Percentiles rank a stretch among this genome's conserved stretches.
phyloP scores from a whole-genome alignment of 2,329 filamentous ascomycete genomes.

The Fusarium incarnatum region DNA sequence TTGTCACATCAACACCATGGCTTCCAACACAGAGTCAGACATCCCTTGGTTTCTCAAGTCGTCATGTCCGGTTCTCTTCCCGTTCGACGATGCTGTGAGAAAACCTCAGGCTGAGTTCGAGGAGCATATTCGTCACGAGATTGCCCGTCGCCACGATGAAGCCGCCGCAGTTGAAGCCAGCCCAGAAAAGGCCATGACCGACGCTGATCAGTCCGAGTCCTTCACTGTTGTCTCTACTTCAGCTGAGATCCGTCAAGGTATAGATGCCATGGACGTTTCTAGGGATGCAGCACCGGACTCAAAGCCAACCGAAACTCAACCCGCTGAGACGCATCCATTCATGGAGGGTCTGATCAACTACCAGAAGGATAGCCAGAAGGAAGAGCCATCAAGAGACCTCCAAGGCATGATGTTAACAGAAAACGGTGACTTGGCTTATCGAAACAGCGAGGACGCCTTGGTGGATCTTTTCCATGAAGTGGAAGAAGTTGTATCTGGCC shows the following conservation, averaged over 20 bases:
- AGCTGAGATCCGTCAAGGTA: conserved; percentile 38
- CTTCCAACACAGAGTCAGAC: conserved; percentile 34
- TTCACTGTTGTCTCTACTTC: conserved; percentile 47
- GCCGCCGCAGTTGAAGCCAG: background rate
- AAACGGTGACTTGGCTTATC: conserved; percentile 62
- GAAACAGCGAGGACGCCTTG: conserved; percentile 58
- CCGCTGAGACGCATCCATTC: conserved; percentile 46
- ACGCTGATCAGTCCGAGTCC: conserved; percentile 38
- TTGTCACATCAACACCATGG: conserved; percentile 30
- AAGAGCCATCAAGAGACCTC: conserved; percentile 32
- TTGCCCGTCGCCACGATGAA: conserved; percentile 34
- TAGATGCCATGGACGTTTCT: conserved; percentile 29
- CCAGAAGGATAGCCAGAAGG: background rate
- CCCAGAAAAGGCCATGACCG: conserved; percentile 23
- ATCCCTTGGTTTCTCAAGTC: conserved; percentile 56
- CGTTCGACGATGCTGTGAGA: conserved; percentile 51
- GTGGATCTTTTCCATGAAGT: conserved; percentile 68
- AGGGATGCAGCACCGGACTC: background rate
- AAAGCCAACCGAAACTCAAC: background rate
- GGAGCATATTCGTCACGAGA: conserved; percentile 46
- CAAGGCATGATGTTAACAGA: conserved; percentile 64
- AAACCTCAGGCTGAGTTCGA: conserved; percentile 51
- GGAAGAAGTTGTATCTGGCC: conserved; percentile 54
- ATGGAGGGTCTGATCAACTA: conserved; percentile 51
- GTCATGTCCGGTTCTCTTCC: conserved; percentile 54